Evolutionary conservation across 768 basidiomycete species (phyloP).

Genomic region (Leccinum pellstonianum): DNA sequence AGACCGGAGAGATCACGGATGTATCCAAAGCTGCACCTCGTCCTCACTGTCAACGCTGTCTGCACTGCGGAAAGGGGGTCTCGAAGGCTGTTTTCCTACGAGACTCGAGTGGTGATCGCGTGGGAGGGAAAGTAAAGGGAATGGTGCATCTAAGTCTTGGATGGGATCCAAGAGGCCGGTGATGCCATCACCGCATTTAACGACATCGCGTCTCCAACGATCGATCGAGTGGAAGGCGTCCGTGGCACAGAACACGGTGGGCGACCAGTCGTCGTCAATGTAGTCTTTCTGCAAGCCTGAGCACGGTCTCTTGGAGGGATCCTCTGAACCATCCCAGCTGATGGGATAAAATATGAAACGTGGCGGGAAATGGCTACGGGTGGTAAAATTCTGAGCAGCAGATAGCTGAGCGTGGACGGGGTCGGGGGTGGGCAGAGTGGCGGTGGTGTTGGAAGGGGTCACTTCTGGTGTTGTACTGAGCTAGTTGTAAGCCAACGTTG

Average conservation of each 20-base stretch:
- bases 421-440: conserved; percentile 31
- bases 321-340: conserved; percentile 24
- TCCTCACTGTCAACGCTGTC: conserved; percentile 6
- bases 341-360: conserved; percentile 29
- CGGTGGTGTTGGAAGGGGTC: conserved; percentile 24
- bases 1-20: conserved; percentile 2
- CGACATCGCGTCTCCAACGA: conserved; percentile 22
- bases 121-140: conserved; percentile 16
- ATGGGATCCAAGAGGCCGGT: conserved; percentile 18
- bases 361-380: conserved; percentile 15
- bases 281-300: neutral
- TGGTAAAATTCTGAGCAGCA: neutral
- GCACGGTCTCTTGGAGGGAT: conserved; percentile 8
- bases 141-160: conserved; percentile 12
- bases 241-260: conserved; percentile 18
- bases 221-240: conserved; percentile 26
- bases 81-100: neutral
- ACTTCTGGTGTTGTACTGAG: conserved; percentile 1
- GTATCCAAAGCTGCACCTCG: conserved; percentile 17
- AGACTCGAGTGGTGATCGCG: neutral
- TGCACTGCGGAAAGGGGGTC: neutral
- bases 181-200: conserved; percentile 2
- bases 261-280: conserved; percentile 35
- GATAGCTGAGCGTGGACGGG: conserved; percentile 19
- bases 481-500: neutral